These are phyloP conservation scores for Barnettozyma wickerhamii DNA, from an alignment of 805 yeast species.

Conservation along the genomic window DNA sequence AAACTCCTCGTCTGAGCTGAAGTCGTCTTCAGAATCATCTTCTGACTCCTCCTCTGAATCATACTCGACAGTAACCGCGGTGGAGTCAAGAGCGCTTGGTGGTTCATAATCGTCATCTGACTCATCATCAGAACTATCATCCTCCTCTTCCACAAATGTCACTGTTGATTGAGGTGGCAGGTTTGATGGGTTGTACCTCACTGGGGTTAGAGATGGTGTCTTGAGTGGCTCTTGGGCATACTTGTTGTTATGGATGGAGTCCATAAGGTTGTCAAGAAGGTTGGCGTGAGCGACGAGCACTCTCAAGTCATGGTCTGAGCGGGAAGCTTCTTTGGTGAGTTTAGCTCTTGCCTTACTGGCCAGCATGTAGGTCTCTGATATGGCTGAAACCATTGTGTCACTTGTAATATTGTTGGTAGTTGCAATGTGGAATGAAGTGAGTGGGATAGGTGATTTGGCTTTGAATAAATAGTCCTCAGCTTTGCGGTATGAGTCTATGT, in stretches of 20 bases:
- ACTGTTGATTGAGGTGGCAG: constrained; percentile 7
- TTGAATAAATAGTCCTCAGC: neutral
- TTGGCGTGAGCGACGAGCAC: constrained; percentile 26
- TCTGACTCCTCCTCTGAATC: constrained; percentile 11
- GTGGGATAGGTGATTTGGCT: neutral
- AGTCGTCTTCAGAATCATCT: constrained; percentile 8
- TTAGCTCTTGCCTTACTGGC: constrained; percentile 24
- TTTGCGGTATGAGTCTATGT: neutral
- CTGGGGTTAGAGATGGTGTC: constrained; percentile 8
- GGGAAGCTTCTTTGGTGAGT: constrained; percentile 22
- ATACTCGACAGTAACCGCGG: constrained; percentile 4
- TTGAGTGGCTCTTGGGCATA: constrained; percentile 6
- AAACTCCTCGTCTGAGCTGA: constrained; percentile 13
- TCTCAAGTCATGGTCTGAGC: constrained; percentile 23
- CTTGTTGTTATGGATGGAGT: constrained; percentile 18
- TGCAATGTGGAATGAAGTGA: neutral
- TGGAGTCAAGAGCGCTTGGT: constrained; percentile 2
- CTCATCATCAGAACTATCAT: constrained; percentile 15
- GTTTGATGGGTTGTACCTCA: constrained; percentile 9
- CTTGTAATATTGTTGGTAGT: neutral
- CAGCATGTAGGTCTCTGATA: constrained; percentile 22
- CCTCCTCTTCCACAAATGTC: constrained; percentile 11
- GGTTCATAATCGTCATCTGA: constrained; percentile 17
- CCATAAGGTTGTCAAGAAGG: constrained; percentile 23
- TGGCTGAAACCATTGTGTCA: constrained; percentile 12